Evolutionary conservation across 2,329 filamentous ascomycete species (phyloP).

Genomic region (Sclerotinia minor): DNA sequence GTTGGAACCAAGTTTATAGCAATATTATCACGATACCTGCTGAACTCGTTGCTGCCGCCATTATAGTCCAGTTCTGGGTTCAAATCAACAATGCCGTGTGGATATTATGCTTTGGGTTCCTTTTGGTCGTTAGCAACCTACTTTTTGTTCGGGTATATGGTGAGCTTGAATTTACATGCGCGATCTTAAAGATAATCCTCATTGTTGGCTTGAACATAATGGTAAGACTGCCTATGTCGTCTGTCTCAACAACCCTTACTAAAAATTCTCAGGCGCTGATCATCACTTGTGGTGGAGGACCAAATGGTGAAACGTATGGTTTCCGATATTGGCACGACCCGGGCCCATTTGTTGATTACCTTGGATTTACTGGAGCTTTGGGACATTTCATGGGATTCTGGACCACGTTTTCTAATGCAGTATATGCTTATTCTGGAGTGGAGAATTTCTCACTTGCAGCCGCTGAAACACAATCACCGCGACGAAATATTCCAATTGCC

Average conservation of each 20-base stretch:
- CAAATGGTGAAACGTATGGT: conserved; percentile 58
- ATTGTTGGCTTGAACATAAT: conserved; percentile 63
- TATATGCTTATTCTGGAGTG: conserved; percentile 51
- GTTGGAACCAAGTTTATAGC: conserved; percentile 42
- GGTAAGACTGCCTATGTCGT: background rate
- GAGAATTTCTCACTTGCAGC: conserved; percentile 57
- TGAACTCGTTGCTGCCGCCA: conserved; percentile 63
- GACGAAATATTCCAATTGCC: conserved; percentile 55
- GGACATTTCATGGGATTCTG: conserved; percentile 58
- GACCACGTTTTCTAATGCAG: conserved; percentile 49
- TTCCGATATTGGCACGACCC: conserved; percentile 55
- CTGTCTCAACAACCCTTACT: too few species aligned
- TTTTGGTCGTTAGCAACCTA: conserved; percentile 43
- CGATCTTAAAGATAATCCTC: conserved; percentile 58
- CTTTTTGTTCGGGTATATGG: conserved; percentile 46
- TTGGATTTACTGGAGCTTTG: conserved; percentile 54
- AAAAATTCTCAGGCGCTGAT: conserved; percentile 37
- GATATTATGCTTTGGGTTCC: conserved; percentile 45
- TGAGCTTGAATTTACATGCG: conserved; percentile 57
- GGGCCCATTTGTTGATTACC: conserved; percentile 66
- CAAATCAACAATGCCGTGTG: conserved; percentile 52
- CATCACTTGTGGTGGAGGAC: conserved; percentile 56
- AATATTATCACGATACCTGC: conserved; percentile 42
- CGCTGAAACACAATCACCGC: conserved; percentile 55
- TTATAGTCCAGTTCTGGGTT: conserved; percentile 65